phyloP scores from a whole-genome alignment of 371 early-diverging fungal genomes.

The Phascolomyces articulosus region DNA sequence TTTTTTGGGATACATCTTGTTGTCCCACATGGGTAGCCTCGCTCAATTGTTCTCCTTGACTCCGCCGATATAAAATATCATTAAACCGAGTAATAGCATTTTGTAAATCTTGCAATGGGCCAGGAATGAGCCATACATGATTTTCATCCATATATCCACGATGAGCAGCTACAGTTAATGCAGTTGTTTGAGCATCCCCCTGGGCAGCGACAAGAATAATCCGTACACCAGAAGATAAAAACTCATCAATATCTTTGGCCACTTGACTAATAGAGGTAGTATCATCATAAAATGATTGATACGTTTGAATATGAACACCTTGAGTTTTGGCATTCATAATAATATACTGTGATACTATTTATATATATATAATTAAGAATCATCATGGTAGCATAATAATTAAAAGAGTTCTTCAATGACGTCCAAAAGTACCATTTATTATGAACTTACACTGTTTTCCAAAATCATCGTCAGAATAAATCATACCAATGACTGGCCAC shows the following conservation, averaged over 20 bases:
- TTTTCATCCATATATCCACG: slow-evolving; percentile 39
- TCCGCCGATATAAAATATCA: slow-evolving; percentile 15
- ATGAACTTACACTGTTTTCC: slow-evolving; percentile 51
- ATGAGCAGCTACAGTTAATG: slow-evolving; percentile 39
- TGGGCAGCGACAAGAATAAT: slow-evolving; percentile 55
- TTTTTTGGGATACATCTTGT: slow-evolving; percentile 4
- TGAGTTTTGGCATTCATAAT: slow-evolving; percentile 39
- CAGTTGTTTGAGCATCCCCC: slow-evolving; percentile 39
- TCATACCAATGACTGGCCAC: slow-evolving; percentile 52
- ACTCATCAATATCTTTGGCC: slow-evolving; percentile 22
- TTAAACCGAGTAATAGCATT: slow-evolving; percentile 30
- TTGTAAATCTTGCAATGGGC: slow-evolving; percentile 20
- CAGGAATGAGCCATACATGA: slow-evolving; percentile 36
- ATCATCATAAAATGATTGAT: slow-evolving; percentile 48
- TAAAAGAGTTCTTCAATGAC: no score
- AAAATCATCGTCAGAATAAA: slow-evolving; percentile 55
- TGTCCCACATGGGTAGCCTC: slow-evolving; percentile 2
- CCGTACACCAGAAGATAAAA: slow-evolving; percentile 44
- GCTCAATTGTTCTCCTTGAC: slow-evolving; percentile 2
- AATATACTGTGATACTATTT: slow-evolving; percentile 57
- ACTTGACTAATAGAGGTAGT: slow-evolving; percentile 19
- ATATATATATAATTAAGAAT: no score
- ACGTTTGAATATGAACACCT: slow-evolving; percentile 44
- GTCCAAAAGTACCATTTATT: not conserved
- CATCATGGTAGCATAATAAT: not conserved